Conservation (phyloP, 441 rosid species). For the Populus trichocarpa region DNA sequence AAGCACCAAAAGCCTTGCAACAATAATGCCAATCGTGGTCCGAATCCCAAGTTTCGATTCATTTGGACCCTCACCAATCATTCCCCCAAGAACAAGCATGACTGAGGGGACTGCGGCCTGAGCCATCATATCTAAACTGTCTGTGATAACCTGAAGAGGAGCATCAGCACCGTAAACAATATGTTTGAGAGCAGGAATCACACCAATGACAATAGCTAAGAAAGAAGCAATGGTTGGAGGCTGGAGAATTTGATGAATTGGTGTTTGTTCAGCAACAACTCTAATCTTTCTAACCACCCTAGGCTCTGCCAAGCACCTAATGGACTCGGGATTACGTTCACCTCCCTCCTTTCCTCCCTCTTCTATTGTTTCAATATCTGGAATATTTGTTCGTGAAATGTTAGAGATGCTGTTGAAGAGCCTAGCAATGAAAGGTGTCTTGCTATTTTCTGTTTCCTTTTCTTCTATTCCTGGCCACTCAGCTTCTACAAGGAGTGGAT, state of each 20-base stretch:
- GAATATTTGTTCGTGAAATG: constrained; percentile 41
- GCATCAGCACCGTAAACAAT: constrained; percentile 73
- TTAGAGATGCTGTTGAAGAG: constrained; percentile 54
- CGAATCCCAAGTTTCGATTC: constrained; percentile 73
- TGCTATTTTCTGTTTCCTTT: constrained; percentile 73
- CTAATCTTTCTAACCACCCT: constrained; percentile 81
- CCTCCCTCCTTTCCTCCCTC: constrained; percentile 8
- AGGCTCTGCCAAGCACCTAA: constrained; percentile 80
- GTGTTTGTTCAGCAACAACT: constrained; percentile 82
- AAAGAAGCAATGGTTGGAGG: constrained; percentile 89
- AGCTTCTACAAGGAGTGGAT: constrained; percentile 82
- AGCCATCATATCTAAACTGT: constrained; percentile 73
- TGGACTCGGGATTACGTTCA: constrained; percentile 63
- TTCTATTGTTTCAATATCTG: constrained; percentile 41
- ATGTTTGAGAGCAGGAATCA: constrained; percentile 65
- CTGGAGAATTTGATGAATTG: constrained; percentile 80
- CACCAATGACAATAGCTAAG: constrained; percentile 69
- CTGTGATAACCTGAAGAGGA: constrained; percentile 73
- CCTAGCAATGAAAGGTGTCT: constrained; percentile 77
- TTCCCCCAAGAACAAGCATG: constrained; percentile 93
- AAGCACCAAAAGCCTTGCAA: constrained; percentile 84
- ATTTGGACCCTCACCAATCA: constrained; percentile 88
- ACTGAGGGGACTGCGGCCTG: constrained; percentile 91
- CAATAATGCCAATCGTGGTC: constrained; percentile 62
- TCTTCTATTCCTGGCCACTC: constrained; percentile 99